Evolutionary conservation across 2,329 filamentous ascomycete genomes (phyloP), one percentile per base, ranked within the genome.

Genomic region (Diaporthe capsici): DNA sequence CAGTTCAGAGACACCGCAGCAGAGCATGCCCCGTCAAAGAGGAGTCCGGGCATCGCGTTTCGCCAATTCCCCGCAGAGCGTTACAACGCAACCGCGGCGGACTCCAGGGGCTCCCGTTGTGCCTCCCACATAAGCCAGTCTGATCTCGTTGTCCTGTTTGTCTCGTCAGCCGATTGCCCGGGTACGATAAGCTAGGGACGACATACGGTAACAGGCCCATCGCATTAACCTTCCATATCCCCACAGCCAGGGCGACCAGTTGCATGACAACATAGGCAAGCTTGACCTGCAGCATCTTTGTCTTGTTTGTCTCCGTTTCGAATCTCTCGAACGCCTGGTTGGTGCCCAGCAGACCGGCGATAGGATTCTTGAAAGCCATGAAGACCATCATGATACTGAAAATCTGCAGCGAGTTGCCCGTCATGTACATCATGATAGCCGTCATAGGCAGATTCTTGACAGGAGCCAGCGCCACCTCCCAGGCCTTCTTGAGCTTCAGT

Each of bases 331-430:
- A 98, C n/a, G 94, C 94, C 82, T 93, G 91, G 82, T 97, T 95
- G 65, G 96, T 96, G 79, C 88, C 91, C 76, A 98, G 86, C 61
- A 98, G 87, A 47, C 96, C 97, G 84, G 95, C 91, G 76, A 99
- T 90, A 13, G 97, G 97, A 79, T 94, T 97, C 89, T 98, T 98
- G 90, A 99, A 99, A 61, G 98, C 93, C 94, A 98, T 98, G 81
- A 96, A 96, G 25, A 98, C 96, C 96, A 98, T 99, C 95, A 98
- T 98, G 86, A 99, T 98, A 85, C 94, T 97, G 88, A 99, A 99
- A 79, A 99, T 98, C 84, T 99, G 97, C 63, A 99, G 91, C 77
- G 95, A 95, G 87, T 98, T 99, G 81, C 97, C 97, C 44, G 96
- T 97, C 97, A 99, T 99, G 90, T 99, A 99, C 95, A 98, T 98